Percentiles rank a stretch among this genome's conserved stretches.
phyloP scores from a whole-genome alignment of 257 asterid species.

The Cordia subcordata region DNA sequence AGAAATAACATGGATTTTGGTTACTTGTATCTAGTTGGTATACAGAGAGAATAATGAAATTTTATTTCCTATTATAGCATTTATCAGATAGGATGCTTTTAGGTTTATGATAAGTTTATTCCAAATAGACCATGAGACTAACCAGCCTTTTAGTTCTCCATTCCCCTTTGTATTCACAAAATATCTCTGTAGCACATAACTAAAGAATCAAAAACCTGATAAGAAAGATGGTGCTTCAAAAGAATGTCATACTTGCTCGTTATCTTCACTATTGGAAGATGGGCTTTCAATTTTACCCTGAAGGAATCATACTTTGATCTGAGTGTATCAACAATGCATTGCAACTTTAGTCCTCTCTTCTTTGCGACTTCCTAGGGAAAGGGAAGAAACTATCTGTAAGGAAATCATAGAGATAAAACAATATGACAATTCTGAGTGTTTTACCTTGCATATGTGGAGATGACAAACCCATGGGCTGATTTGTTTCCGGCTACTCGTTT shows the following conservation, averaged over 20 bases:
- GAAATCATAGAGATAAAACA: neutral
- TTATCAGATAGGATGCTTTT: no score
- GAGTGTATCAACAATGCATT: constrained; percentile 60
- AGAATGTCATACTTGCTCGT: constrained; percentile 50
- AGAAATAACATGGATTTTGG: no score
- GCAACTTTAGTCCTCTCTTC: constrained; percentile 44
- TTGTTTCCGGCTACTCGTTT: constrained; percentile 24
- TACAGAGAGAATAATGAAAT: no score
- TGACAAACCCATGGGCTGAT: constrained; percentile 70
- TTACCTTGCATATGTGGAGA: constrained; percentile 79
- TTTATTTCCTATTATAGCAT: no score
- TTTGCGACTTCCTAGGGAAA: constrained; percentile 58
- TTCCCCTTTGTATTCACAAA: neutral
- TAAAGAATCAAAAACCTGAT: neutral
- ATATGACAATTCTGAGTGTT: constrained; percentile 5
- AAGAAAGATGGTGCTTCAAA: constrained; percentile 7
- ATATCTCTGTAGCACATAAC: neutral
- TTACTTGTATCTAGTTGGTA: no score
- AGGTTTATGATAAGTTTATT: no score
- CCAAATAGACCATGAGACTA: no score
- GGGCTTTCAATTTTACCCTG: constrained; percentile 34
- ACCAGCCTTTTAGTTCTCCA: no score
- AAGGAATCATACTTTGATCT: constrained; percentile 29
- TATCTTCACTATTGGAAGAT: constrained; percentile 55
- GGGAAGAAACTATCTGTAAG: constrained; percentile 7